Evolutionary conservation across 2,329 filamentous ascomycete genomes (phyloP).

Genomic region (Cytospora piceicola): DNA sequence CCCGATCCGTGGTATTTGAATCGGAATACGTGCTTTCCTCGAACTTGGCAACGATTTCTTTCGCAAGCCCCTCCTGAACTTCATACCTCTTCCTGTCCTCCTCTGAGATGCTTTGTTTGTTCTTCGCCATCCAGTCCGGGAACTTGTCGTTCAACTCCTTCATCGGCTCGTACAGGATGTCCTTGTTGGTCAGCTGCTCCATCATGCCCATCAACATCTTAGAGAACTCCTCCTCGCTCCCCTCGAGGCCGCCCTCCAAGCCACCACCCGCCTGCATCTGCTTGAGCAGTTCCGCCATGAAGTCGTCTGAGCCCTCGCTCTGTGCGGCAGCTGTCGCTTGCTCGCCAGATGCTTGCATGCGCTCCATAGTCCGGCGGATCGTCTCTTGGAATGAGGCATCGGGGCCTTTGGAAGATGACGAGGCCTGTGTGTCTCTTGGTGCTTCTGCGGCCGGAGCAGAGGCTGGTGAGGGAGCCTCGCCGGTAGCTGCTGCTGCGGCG

Average conservation of each 20-base stretch:
- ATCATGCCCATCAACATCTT: conserved; percentile 98
- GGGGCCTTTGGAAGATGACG: conserved; percentile 36
- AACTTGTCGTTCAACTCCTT: conserved; percentile 95
- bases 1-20: conserved; percentile 76
- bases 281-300: conserved; percentile 90
- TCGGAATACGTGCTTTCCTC: conserved; percentile 82
- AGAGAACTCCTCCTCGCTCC: conserved; percentile 81
- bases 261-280: conserved; percentile 73
- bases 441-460: conserved; percentile 34
- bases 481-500: conserved; percentile 49
- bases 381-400: conserved; percentile 86
- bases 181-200: conserved; percentile 98
- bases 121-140: conserved; percentile 83
- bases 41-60: conserved; percentile 87
- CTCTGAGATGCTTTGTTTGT: conserved; percentile 64
- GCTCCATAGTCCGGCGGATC: conserved; percentile 91
- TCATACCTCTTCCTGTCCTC: conserved; percentile 81
- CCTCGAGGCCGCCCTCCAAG: conserved; percentile 46
- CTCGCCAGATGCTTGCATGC: conserved; percentile 88
- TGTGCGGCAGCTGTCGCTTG: conserved; percentile 80
- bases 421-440: conserved; percentile 34
- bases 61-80: conserved; percentile 77
- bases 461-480: conserved; percentile 34
- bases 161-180: conserved; percentile 98
- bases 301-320: conserved; percentile 71